phyloP scores from a whole-genome alignment of 495 filamentous ascomycete genomes.

The Viridothelium virens region DNA sequence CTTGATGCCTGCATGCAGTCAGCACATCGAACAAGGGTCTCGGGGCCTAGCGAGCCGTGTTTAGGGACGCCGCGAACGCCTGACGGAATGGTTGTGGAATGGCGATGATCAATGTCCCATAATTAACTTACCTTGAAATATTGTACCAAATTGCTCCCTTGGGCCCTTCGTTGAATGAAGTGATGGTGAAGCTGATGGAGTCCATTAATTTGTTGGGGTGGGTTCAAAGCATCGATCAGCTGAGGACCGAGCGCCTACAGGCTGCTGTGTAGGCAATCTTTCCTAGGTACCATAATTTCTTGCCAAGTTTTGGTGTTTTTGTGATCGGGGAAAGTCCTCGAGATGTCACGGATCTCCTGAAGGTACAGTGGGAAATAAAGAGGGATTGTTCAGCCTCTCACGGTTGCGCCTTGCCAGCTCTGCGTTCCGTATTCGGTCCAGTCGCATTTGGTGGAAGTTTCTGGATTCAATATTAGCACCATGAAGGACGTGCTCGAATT shows the following conservation, averaged over 20 bases:
- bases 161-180: not conserved
- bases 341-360: constrained; percentile 49
- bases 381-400: constrained; percentile 71
- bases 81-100: not conserved
- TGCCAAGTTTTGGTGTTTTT: not conserved
- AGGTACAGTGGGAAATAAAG: constrained; percentile 76
- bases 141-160: not conserved
- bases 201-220: not conserved
- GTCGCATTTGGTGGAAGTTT: constrained; percentile 76
- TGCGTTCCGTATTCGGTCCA: constrained; percentile 67
- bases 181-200: not conserved
- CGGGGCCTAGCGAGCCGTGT: not conserved
- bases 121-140: not conserved
- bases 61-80: not conserved
- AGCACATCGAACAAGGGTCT: constrained; percentile 7
- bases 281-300: no score
- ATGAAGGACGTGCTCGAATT: not conserved
- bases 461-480: constrained; percentile 35
- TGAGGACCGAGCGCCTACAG: constrained; percentile 2
- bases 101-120: not conserved
- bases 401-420: constrained; percentile 76
- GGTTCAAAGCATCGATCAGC: not conserved
- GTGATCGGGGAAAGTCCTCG: not conserved
- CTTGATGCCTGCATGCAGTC: constrained; percentile 9
- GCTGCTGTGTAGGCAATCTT: no score